phyloP scores from a whole-genome alignment of 495 filamentous ascomycete species.

The Penicillium pancosmium region DNA sequence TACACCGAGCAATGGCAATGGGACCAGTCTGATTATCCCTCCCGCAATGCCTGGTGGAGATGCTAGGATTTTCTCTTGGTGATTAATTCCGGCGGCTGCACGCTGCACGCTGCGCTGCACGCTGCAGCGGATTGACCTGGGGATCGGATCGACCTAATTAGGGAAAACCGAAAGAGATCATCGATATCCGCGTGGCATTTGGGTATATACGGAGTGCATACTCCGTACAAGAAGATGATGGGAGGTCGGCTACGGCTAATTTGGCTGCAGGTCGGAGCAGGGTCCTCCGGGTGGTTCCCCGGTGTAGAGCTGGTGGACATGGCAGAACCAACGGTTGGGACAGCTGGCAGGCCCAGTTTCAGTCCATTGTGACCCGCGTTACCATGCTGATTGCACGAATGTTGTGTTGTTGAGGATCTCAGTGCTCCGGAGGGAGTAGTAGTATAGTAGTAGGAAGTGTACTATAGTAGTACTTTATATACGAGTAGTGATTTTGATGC shows the following conservation, averaged over 20 bases:
- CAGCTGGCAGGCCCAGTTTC: not conserved
- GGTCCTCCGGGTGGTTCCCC: conserved; percentile 38
- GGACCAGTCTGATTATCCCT: no score
- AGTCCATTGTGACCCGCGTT: conserved; percentile 2
- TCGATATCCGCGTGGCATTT: not conserved
- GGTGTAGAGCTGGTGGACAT: conserved; percentile 26
- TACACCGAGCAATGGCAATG: conserved; percentile 12
- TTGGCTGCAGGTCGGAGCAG: conserved; percentile 30
- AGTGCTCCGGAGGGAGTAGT: conserved; percentile 1
- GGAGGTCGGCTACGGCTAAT: conserved; percentile 32
- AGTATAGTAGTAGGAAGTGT: not conserved
- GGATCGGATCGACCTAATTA: conserved; percentile 21
- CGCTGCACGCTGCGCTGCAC: no score
- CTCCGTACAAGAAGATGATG: not conserved
- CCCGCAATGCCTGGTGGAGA: not conserved
- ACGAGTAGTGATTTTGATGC: no score
- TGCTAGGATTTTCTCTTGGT: not conserved
- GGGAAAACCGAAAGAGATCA: conserved; percentile 17
- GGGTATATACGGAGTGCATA: not conserved
- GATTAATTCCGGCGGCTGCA: not conserved
- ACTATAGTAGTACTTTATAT: no score
- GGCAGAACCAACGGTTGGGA: conserved; percentile 18
- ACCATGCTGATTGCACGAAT: not conserved
- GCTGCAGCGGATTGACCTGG: not conserved
- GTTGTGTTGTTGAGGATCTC: not conserved